Evolutionary conservation across 164 flowering plant genomes (phyloP), one percentile per base, ranked within the genome.

Genomic region (Paratinospora sagittata): DNA sequence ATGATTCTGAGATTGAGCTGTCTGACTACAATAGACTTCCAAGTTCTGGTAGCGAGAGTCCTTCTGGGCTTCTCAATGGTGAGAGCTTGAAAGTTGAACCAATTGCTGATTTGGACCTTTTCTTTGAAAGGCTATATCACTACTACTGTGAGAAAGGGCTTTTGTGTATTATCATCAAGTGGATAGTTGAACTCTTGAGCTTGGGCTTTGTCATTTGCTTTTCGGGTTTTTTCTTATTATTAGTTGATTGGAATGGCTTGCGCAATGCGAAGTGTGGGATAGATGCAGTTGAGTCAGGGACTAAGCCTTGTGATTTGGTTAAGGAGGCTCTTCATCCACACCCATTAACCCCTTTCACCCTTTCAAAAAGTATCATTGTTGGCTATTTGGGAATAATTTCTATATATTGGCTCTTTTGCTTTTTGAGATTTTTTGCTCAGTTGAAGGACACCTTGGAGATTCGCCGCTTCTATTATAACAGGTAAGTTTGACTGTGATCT

Each of bases 81-180:
- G 98, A 93, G 71, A 84, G 86, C 67, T 72, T 88, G 77, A 91
- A 82, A 74, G 84, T 78, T 39, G 91, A 93, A 74, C 91, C 88
- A 63, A 96, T 93, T 74, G 78, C 90, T 73, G 98, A 96, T 80
- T 76, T 96, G 77, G 99, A 96, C 78, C 85, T 96, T 61, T 96
- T 96, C 84, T 91, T 93, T 79, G 99, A 90, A 81, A 84, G 95
- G 76, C 81, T 96, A 24, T 96, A 96, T 78, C 88, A 75, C 79
- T 96, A 96, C 78, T 96, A 93, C 64, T 88, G 95, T 75, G 99
- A 89, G 76, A 96, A 96, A 83, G 99, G 99, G 65, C 89, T 96
- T 72, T 87, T 91, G 93, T 96, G 99, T 82, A 93, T 96, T 45
- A 85, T 96, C 65, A 84, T 84, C 70, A 93, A 91, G 84, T 93